Base-by-base conservation (phyloP, 2,329 filamentous ascomycete genomes). In the Mycosphaerelloides madeirae region DNA sequence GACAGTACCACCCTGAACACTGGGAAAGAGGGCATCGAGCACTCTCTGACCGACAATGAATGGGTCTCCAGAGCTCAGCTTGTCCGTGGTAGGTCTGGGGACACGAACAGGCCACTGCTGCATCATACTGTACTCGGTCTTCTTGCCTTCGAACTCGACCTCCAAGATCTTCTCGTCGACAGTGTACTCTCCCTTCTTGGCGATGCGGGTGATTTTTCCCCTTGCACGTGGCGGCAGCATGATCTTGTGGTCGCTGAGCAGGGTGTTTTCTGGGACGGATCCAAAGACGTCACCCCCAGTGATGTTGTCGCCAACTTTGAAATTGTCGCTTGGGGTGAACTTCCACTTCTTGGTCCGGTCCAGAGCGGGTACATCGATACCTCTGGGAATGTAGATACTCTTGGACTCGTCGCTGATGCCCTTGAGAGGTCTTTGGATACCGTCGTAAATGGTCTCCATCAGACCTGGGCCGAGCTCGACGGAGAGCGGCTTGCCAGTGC, bases 361-460 rank as follows among this genome's bases (percentile, higher is more conserved):
- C 65, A 98, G 80, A 35, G 90, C 84, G 41, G 91, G 88, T 28
- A 90, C 80, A 45, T 86, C 73, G 65, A 98, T 91, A 69, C 93
- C 93, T 59, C 93, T 87, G 62, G 93, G 93, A 55, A 98, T 98
- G 71, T 98, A 98, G 70, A 98, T 98, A 70, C 87, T 89, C 64
- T 88, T 75, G 41, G 89, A 82, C 38, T 79, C 71, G 31, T 84
- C 74, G 58, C 87, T 76, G 62, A 98, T 98, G 56, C 80, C 83
- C 71, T 84, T 84, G 60, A 98, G 83, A 39, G 93, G 93, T 65
- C 93, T 84, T 71, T 98, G 93, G 63, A 98, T 98, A 74, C 93
- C 93, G 68, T 98, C 93, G 77, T 97, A 98, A 69, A 98, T 98
- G 57, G 93, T 96, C 74, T 97, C 91, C 80, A 98, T 88, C 68